Evolutionary conservation across 1,284 basidiomycete genomes (phyloP), one percentile per base, ranked within the genome.

Genomic region (Irpex sp.): DNA sequence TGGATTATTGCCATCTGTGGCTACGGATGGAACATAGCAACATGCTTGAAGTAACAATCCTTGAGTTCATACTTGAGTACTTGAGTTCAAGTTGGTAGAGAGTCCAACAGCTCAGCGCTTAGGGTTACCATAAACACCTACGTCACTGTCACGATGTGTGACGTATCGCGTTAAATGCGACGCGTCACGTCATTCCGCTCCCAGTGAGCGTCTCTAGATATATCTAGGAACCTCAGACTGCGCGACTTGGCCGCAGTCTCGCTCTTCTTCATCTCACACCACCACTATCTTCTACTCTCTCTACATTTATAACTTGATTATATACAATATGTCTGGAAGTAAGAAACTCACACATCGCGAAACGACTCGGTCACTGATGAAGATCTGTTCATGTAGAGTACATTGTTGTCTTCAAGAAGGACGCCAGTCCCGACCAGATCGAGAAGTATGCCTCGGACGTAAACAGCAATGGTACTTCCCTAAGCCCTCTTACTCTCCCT

Each of bases 381-480:
- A 46, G 13, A n/a, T 0, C 11, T 19, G 35, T 46, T 62, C 31
- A 33, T 49, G 19, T 50, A 84, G 83, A 74, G 65, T 86, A 79
- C 70, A 85, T 87, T 64, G 80, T 87, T 51, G 78, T 84, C n/a
- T 87, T 87, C 77, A 86, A 86, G 70, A 73, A 81, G 8, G 61
- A 63, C 51, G 81, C 77, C 58, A 71, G 79, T n/a, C 57, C 74
- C 37, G 78, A 77, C 1, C 70, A 80, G 59, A 77, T 88, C 53
- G 67, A 82, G 46, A 68, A 81, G 60, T 82, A 81, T 64, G 77
- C 70, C 1, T 63, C 73, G 0, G 71, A 78, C 3, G 76, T 87
- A 9, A 69, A 71, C 36, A 65, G 65, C 6, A 78, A 79, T 61
- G 83, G 84, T 77, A 60, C 35, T 58, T 46, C 35, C 15, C 17